Base-by-base conservation (phyloP, 257 asterid species). In the Solanum piurae region DNA sequence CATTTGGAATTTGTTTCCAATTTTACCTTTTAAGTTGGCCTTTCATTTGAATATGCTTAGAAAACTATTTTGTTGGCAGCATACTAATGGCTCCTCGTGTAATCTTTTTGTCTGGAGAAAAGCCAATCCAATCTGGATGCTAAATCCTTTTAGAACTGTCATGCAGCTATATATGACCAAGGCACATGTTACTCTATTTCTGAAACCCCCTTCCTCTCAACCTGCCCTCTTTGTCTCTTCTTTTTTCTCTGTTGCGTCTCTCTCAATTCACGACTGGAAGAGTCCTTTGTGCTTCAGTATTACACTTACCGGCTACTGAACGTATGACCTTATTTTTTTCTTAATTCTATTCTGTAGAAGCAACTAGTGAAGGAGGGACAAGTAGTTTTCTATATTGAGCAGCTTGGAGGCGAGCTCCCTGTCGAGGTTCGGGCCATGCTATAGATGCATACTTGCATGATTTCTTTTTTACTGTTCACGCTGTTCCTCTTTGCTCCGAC, bases 341-440 rank as follows among this genome's bases (percentile, higher is more conserved):
- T 75, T 71, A 58, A 90, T 80, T 82, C 31, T 49, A 29, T 66
- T 82, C 69, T 82, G 69, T 94, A 96, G 98, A 96, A 94, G 86
- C 98, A 94, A 87, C 85, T 23, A 42, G 98, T 95, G 73, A 96
- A 92, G 95, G 98, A 96, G 90, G 99, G 99, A 20, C 96, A 96
- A 92, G 96, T 91, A 89, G 89, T 96, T 84, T 96, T 98, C 96
- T 96, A 90, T 92, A 93, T 96, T 85, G 98, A 96, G 52, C 99
- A 96, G 93, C 95, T 95, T 86, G 98, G 98, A 14, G 94, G 95
- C 16, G 93, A 94, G 90, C 86, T 95, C 83, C 98, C 98, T 5
- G 73, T 96, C 18, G 94, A 95, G 99, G 99, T 96, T 88, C 33
- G 94, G 84, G 14, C 64, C 75, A 12, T 71, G 72, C 34, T 52